Base-by-base conservation (phyloP, 352 stramenopile genomes). In the Phytophthora agathidicida region DNA sequence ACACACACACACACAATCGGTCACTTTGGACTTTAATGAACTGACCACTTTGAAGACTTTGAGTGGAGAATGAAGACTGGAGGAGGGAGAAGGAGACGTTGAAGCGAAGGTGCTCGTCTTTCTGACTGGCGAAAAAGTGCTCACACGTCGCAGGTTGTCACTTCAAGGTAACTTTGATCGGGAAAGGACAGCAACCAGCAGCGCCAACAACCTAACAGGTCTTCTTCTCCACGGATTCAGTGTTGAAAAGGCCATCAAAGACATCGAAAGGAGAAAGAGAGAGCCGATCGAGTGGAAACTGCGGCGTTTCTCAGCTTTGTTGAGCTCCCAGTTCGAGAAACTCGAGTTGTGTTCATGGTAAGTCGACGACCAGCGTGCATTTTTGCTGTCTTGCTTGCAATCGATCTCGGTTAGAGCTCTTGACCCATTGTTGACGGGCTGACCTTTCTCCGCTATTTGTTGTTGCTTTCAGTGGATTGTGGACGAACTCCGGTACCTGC, bases 91-190 rank as follows among this genome's bases (percentile, higher is more conserved):
- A 35, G 47, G 47, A 52, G 36, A 50, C 35, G n/a, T n/a, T n/a
- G n/a, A n/a, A 37, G 23, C 16, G 14, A 23, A 30, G 26, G 35
- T 17, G n/a, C 33, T 48, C 14, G 2, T 39, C 16, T 37, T 26
- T 11, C 13, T 44, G 24, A 54, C 42, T 62, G 43, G 48, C 14
- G 28, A 23, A 49, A 59, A 47, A 31, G 22, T 43, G 48, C 50
- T 68, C 50, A 65, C 64, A 68, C 39, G 65, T 69, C 65, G 36
- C 64, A 66, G 41, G 32, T 45, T 59, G 7, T 11, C 44, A 61
- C 53, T 42, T 49, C 20, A 55, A 51, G 7, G 16, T 39, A 54
- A 55, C 46, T 52, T 61, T 14, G 19, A 41, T 36, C 19, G 53
- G 47, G 59, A 73, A 46, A 49, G 39, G 64, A 31, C 54, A 39